Evolutionary conservation across 2,329 filamentous ascomycete genomes (phyloP), one percentile per base, ranked within the genome.

Genomic region (Clonostachys byssicola): DNA sequence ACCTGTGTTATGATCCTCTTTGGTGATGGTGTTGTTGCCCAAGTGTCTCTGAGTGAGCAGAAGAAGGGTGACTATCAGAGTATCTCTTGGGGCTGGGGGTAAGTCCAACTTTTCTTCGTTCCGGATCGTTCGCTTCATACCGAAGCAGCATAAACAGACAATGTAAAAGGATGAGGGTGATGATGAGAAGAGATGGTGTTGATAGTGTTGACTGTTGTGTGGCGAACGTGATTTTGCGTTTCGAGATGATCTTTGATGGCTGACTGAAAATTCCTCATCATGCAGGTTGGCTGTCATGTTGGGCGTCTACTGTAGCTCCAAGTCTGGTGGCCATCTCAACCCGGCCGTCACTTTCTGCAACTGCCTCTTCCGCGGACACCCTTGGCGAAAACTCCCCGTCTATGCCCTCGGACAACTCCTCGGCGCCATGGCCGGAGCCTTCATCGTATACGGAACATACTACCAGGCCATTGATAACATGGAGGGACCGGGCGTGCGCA

Each of bases 291-390:
- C 80, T 12, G 80, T 86, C 51, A 86, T 87, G 81, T 71, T 88
- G 4, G 83, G 84, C 5, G 77, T 88, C 39, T 88, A 88, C 55
- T 75, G 78, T n/a, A 72, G 72, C 6, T 78, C 78, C 45, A 83
- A 86, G 55, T 83, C 78, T 5, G 85, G 85, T 8, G 83, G 78
- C 2, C 85, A 88, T 57, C 71, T 89, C 54, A 86, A 85, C 57
- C 83, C 86, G 1, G 86, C 83, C n/a, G 78, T 89, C 14, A 88
- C 85, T 2, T 73, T 89, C 30, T 75, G 78, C 50, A 86, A 83
- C 64, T 88, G 85, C 58, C 64, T 89, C 43, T 86, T 78, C 61
- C 81, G 86, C 46, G 77, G 80, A 46, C 75, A 87, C 30, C 83
- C 86, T 6, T 88, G 85, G 81, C 74, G 79, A 41, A 81, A 85